Evolutionary conservation across 352 stramenopile species (phyloP).

Genomic region (Discostella stelligera): DNA sequence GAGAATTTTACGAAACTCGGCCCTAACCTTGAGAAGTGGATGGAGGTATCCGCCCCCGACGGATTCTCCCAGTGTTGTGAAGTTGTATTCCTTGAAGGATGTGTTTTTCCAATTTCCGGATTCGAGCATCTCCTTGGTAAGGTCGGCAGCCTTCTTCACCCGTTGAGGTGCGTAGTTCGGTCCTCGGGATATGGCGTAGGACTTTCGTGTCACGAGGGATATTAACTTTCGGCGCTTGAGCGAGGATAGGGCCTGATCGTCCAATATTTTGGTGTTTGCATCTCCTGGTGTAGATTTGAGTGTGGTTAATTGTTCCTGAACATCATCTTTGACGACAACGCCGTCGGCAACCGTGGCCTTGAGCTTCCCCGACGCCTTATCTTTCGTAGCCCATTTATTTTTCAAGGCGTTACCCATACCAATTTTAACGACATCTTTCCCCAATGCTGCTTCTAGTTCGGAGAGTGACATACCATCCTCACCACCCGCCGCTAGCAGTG

Average conservation of each 20-base stretch:
- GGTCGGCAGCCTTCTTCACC: slow-evolving; percentile 93
- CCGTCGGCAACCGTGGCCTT: slow-evolving; percentile 41
- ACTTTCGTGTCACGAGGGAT: slow-evolving; percentile 89
- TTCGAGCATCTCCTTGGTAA: slow-evolving; percentile 99
- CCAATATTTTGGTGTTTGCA: slow-evolving; percentile 62
- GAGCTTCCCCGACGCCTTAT: slow-evolving; percentile 86
- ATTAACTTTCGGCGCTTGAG: slow-evolving; percentile 87
- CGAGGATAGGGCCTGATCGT: slow-evolving; percentile 80
- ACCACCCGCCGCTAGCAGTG: slow-evolving; percentile 52
- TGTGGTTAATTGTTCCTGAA: slow-evolving; percentile 60
- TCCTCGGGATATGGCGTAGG: slow-evolving; percentile 91
- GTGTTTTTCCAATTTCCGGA: slow-evolving; percentile 92
- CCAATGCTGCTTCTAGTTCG: slow-evolving; percentile 85
- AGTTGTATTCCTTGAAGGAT: slow-evolving; percentile 99
- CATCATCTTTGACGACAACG: slow-evolving; percentile 61
- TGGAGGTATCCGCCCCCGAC: slow-evolving; percentile 96
- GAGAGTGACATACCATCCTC: slow-evolving; percentile 79
- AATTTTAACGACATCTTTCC: slow-evolving; percentile 89
- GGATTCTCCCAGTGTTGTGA: slow-evolving; percentile 92
- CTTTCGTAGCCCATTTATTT: slow-evolving; percentile 95
- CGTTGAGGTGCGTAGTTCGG: slow-evolving; percentile 90
- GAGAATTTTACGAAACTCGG: slow-evolving; percentile 98
- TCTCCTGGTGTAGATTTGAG: slow-evolving; percentile 44
- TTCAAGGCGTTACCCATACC: slow-evolving; percentile 96
- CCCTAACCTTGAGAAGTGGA: slow-evolving; percentile 79